phyloP scores from a whole-genome alignment of 2,329 filamentous ascomycete species.

The Penicillium rolfsii region DNA sequence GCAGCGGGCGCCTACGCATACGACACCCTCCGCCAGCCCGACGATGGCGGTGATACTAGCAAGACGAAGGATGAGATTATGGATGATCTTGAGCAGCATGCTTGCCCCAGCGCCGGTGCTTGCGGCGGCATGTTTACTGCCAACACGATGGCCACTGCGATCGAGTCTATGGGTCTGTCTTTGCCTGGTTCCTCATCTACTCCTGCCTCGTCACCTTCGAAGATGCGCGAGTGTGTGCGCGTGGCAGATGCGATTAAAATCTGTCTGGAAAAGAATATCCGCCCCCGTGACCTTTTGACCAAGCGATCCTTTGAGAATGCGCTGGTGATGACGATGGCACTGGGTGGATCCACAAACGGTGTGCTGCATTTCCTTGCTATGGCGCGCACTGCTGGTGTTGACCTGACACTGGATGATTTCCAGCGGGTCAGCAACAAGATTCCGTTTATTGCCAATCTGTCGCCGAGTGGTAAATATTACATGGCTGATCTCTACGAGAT shows the following conservation, averaged over 20 bases:
- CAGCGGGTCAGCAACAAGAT: constrained; percentile 80
- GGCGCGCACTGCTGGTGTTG: constrained; percentile 79
- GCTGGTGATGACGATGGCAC: constrained; percentile 83
- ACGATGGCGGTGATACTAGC: constrained; percentile 64
- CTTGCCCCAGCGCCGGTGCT: constrained; percentile 77
- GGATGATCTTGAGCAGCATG: constrained; percentile 77
- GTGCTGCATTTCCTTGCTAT: constrained; percentile 89
- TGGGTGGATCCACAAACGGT: constrained; percentile 89
- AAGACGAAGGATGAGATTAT: constrained; percentile 77
- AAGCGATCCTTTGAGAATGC: constrained; percentile 85
- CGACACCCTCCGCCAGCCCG: constrained; percentile 70
- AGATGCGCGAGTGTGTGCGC: constrained; percentile 83
- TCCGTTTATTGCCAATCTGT: constrained; percentile 82
- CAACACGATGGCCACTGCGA: constrained; percentile 89
- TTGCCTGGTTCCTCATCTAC: constrained; percentile 83
- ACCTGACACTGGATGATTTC: constrained; percentile 78
- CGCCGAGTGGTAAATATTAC: constrained; percentile 79
- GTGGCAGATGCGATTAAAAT: constrained; percentile 75
- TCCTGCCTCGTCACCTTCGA: constrained; percentile 78
- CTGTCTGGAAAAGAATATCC: constrained; percentile 82
- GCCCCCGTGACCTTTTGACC: constrained; percentile 77
- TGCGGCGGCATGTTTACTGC: constrained; percentile 95
- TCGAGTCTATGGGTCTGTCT: constrained; percentile 84
- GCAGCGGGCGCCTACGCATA: constrained; percentile 82
- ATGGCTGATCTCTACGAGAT: constrained; percentile 88